phyloP scores from a whole-genome alignment of 2,329 filamentous ascomycete species.

The Aspergillus ruber region DNA sequence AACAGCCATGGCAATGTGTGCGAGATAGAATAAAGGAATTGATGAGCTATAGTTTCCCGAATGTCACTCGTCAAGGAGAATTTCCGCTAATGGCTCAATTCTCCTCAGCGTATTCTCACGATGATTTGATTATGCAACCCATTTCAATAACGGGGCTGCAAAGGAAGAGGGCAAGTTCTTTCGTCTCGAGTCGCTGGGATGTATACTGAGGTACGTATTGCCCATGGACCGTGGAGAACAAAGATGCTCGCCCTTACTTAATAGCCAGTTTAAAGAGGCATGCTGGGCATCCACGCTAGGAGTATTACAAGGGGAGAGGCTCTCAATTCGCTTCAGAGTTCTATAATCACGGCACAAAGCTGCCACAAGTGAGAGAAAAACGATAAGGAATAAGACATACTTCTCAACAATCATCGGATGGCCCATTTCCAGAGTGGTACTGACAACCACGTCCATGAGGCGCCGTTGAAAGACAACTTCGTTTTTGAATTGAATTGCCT shows the following conservation, averaged over 20 bases:
- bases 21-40: background rate
- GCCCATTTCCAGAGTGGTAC: slow-evolving; percentile 37
- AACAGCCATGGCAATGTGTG: background rate
- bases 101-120: slow-evolving; percentile 1
- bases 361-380: slow-evolving; percentile 15
- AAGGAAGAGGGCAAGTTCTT: background rate
- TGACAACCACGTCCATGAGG: slow-evolving; percentile 48
- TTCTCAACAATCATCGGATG: slow-evolving; percentile 44
- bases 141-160: background rate
- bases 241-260: slow-evolving; percentile 20
- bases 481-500: slow-evolving; percentile 50
- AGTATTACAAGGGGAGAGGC: slow-evolving; percentile 29
- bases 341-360: slow-evolving; percentile 26
- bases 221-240: slow-evolving; percentile 5
- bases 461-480: slow-evolving; percentile 53
- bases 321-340: slow-evolving; percentile 30
- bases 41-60: background rate
- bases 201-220: slow-evolving; percentile 4
- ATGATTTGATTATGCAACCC: slow-evolving; percentile 3
- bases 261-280: slow-evolving; percentile 20
- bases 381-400: slow-evolving; percentile 34
- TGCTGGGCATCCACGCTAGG: slow-evolving; percentile 19
- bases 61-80: background rate
- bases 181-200: slow-evolving; percentile 4
- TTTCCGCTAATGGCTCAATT: background rate